Percentiles rank a stretch among this genome's conserved stretches.
Evolutionary conservation across 2,329 filamentous ascomycete genomes (phyloP).

Genomic region (Cladophialophora psammophila): DNA sequence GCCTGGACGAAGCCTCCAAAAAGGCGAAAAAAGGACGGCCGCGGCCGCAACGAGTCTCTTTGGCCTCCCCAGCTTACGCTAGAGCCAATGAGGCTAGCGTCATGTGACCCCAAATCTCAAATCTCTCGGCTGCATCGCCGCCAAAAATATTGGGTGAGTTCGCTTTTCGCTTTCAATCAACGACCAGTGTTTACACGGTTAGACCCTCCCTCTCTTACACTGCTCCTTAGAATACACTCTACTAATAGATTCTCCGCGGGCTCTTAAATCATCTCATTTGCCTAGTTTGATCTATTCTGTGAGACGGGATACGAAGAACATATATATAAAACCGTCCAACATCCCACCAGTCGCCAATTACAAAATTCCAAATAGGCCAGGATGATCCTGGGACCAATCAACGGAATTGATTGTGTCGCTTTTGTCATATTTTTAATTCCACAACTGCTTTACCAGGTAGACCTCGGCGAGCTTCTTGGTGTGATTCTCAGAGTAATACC

Average conservation of each 20-base stretch:
- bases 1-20: not conserved
- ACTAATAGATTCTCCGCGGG: not conserved
- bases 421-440: conserved; percentile 75
- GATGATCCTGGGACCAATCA: conserved; percentile 78
- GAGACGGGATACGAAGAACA: too few relatives aligned
- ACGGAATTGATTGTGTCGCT: conserved; percentile 75
- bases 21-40: conserved; percentile 1
- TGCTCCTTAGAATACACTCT: not conserved
- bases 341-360: not conserved
- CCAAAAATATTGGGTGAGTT: not conserved
- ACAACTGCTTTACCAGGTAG: conserved; percentile 73
- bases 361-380: not conserved
- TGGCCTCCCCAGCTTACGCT: conserved; percentile 16
- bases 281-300: not conserved
- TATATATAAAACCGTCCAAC: not conserved
- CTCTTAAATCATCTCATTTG: not conserved
- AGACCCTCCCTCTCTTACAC: too few relatives aligned
- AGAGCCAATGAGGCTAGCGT: conserved; percentile 13
- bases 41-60: conserved; percentile 5
- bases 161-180: too few relatives aligned
- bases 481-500: conserved; percentile 68
- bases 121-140: not conserved
- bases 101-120: not conserved
- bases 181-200: too few relatives aligned
- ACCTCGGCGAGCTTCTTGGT: conserved; percentile 64